phyloP scores from a whole-genome alignment of 176 grass and related monocot genomes.

The Oryza punctata region DNA sequence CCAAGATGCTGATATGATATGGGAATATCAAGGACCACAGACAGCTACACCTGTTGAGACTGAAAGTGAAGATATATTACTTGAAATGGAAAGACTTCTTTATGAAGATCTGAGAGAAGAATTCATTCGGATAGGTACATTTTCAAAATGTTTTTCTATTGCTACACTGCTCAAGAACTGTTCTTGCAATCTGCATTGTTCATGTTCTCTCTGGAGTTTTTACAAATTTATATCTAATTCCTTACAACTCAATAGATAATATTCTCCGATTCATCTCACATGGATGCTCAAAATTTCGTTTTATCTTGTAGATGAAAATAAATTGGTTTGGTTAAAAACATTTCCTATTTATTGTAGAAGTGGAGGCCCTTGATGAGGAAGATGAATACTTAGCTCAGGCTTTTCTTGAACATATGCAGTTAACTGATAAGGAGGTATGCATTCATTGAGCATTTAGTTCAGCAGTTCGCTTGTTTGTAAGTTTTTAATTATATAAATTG shows the following conservation, averaged over 20 bases:
- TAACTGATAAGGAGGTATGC: conserved; percentile 72
- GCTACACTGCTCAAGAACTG: not conserved
- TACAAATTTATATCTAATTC: not conserved
- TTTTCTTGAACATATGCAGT: conserved; percentile 87
- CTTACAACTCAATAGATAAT: not conserved
- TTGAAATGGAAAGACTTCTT: conserved; percentile 93
- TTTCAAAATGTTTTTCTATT: conserved; percentile 32
- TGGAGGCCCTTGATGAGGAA: conserved; percentile 88
- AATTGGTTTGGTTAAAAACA: conserved; percentile 10
- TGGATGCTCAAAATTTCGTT: not conserved
- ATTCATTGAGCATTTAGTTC: conserved; percentile 7
- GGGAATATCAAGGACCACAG: conserved; percentile 74
- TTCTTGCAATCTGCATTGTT: conserved; percentile 11
- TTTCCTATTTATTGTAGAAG: conserved; percentile 57
- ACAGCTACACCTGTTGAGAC: conserved; percentile 40
- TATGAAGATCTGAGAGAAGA: conserved; percentile 89
- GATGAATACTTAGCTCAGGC: conserved; percentile 82
- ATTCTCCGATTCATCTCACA: not conserved
- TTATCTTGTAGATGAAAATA: not conserved
- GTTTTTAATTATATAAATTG: not conserved
- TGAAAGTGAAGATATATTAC: conserved; percentile 78
- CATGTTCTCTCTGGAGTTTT: conserved; percentile 10
- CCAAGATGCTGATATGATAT: conserved; percentile 59
- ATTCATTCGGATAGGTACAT: conserved; percentile 69
- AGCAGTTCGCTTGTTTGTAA: not conserved